phyloP scores from a whole-genome alignment of 176 grass and related monocot species.

The Triticum dicoccoides region DNA sequence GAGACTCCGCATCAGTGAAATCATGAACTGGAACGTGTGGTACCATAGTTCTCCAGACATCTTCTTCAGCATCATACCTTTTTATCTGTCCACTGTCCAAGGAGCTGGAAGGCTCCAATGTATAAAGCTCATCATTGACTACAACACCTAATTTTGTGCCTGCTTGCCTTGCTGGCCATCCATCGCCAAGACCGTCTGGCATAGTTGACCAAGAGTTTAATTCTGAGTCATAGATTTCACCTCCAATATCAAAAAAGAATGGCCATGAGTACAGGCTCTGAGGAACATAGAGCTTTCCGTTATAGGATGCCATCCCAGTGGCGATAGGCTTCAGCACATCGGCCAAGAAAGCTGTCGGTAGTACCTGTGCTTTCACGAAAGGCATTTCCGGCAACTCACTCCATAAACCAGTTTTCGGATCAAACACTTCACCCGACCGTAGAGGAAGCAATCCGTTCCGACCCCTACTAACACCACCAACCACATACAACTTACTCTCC shows the following conservation, averaged over 20 bases:
- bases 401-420: slow-evolving; percentile 66
- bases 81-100: slow-evolving; percentile 80
- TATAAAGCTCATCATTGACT: slow-evolving; percentile 63
- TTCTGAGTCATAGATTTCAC: slow-evolving; percentile 76
- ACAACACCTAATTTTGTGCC: slow-evolving; percentile 70
- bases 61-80: slow-evolving; percentile 55
- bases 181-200: slow-evolving; percentile 72
- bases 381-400: slow-evolving; percentile 70
- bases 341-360: slow-evolving; percentile 71
- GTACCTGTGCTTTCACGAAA: slow-evolving; percentile 67
- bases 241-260: slow-evolving; percentile 85
- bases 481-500: slow-evolving; percentile 72
- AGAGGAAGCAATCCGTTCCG: slow-evolving; percentile 63
- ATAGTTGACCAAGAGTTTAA: slow-evolving; percentile 65
- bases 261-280: slow-evolving; percentile 93
- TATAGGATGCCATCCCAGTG: slow-evolving; percentile 62
- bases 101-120: slow-evolving; percentile 72
- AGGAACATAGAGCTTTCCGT: slow-evolving; percentile 69
- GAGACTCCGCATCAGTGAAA: slow-evolving; percentile 68
- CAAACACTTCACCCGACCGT: slow-evolving; percentile 77
- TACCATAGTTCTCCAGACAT: slow-evolving; percentile 58
- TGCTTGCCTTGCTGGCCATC: slow-evolving; percentile 86
- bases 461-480: slow-evolving; percentile 77
- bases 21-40: slow-evolving; percentile 57
- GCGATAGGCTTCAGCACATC: slow-evolving; percentile 89